Evolutionary conservation across 2,329 filamentous ascomycete species (phyloP).

Genomic region (Colletotrichum graminicola): DNA sequence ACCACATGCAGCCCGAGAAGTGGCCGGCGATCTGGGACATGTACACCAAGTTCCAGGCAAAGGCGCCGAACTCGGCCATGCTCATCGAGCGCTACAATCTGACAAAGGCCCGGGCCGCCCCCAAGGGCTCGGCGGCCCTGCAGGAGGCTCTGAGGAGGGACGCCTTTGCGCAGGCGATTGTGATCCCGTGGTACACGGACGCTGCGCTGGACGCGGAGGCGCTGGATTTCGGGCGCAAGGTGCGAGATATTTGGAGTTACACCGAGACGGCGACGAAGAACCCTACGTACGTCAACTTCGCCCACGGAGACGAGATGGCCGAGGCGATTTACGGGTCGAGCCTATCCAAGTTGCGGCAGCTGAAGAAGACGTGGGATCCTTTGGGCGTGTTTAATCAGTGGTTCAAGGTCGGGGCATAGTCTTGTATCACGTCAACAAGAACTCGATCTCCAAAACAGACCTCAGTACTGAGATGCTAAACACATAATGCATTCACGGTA

Average conservation of each 20-base stretch:
- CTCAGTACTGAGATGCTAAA: not conserved
- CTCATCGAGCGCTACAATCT: conserved; percentile 55
- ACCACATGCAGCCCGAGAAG: conserved; percentile 50
- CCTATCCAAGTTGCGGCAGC: conserved; percentile 44
- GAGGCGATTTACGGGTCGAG: conserved; percentile 46
- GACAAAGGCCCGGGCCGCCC: conserved; percentile 46
- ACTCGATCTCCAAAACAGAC: too few relatives aligned
- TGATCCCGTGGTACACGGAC: conserved; percentile 56
- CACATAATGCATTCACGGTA: not conserved
- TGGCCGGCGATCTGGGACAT: conserved; percentile 56
- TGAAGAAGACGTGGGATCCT: conserved; percentile 49
- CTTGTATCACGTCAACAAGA: not conserved
- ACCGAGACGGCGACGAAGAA: conserved; percentile 40
- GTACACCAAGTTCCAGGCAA: conserved; percentile 51
- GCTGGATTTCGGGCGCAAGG: conserved; percentile 49
- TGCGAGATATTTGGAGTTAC: conserved; percentile 48
- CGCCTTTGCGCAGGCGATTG: conserved; percentile 50
- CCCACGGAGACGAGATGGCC: conserved; percentile 49
- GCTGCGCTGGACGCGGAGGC: conserved; percentile 51
- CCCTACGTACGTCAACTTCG: conserved; percentile 51
- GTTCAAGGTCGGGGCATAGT: conserved; percentile 42
- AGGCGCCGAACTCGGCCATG: conserved; percentile 50
- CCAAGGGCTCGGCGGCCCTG: conserved; percentile 43
- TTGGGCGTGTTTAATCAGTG: conserved; percentile 47
- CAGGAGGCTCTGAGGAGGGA: conserved; percentile 52